Base-by-base conservation (phyloP, 2,329 filamentous ascomycete species). In the Xylariaceae sp. region DNA sequence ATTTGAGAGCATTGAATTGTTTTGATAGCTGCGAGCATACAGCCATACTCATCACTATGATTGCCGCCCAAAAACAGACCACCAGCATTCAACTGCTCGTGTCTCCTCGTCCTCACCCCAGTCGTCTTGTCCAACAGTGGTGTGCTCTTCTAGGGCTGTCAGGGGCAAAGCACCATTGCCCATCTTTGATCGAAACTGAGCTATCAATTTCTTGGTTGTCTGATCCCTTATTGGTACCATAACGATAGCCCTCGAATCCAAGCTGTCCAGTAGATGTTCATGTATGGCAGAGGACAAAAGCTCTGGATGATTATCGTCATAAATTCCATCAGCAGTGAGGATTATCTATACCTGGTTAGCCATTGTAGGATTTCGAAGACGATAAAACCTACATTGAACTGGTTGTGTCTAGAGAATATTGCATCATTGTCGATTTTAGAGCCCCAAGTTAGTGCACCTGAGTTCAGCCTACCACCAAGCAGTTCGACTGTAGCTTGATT, bases 321-420 rank as follows among this genome's bases (percentile, higher is more conserved):
- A 97, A 16, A 99, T 76, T 0, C 91, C 83, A 70, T 99, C 94
- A 2, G 93, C 91, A 2, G 85, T 91, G 2, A 99, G 79, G 36
- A 97, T 84, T 49, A 96, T 75, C 77, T 87, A 70, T 11, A 42
- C 16, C 1, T 7, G 30, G 16, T 58, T 37, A 63, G 59, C 36
- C n/a, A n/a, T n/a, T n/a, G 48, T 45, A 20, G 5, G 39, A 10
- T 13, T 37, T 21, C 13, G 4, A 10, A 15, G 30, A 15, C 3
- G 11, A 10, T 10, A 26, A 23, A 8, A 62, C 67, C 58, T 60
- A 80, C 78, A 66, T 80, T 75, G 63, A 87, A 88, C 26, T 81
- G 75, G 37, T 78, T 75, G 29, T 66, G 69, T 43, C 64, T 57
- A 53, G 74, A 65, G 60, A 84, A 81, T 15, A 77, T 69, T 15